A percentile compares a stretch with the other conserved stretches of the same genome.
These are phyloP conservation scores for Tolypocladium nubicola DNA, from an alignment of 2,329 filamentous ascomycete species.

Conservation along the genomic window DNA sequence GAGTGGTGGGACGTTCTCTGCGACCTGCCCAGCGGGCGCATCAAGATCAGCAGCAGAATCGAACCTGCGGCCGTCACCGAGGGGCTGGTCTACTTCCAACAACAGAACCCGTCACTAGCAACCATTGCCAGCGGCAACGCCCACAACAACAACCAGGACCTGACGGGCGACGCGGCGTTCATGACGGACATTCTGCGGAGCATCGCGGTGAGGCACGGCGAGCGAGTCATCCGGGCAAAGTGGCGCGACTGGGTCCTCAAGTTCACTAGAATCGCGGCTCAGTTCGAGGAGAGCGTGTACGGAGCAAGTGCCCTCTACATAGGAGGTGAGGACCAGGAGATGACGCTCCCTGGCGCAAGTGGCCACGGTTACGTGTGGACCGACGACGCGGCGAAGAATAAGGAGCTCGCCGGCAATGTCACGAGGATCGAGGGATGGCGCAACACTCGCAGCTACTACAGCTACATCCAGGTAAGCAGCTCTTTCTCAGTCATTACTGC, in stretches of 20 bases:
- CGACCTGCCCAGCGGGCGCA: constrained; percentile 80
- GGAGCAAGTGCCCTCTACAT: constrained; percentile 85
- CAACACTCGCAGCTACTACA: constrained; percentile 90
- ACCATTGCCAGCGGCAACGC: constrained; percentile 32
- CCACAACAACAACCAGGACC: constrained; percentile 43
- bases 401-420: constrained; percentile 84
- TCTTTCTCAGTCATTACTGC: not conserved
- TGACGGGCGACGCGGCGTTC: constrained; percentile 80
- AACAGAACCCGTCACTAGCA: constrained; percentile 54
- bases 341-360: constrained; percentile 45
- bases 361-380: constrained; percentile 96
- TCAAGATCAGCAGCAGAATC: constrained; percentile 88
- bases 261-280: constrained; percentile 84
- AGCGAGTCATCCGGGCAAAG: constrained; percentile 81
- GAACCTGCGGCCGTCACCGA: constrained; percentile 75
- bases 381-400: constrained; percentile 68
- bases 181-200: constrained; percentile 79
- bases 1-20: constrained; percentile 99
- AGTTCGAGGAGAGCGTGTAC: constrained; percentile 93
- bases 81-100: constrained; percentile 77
- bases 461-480: constrained; percentile 67
- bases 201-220: constrained; percentile 76
- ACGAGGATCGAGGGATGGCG: constrained; percentile 95
- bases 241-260: constrained; percentile 93
- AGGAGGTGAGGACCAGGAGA: constrained; percentile 60